Base-by-base conservation (phyloP, 1,139 yeast genomes). In the Diutina ranongensis region DNA sequence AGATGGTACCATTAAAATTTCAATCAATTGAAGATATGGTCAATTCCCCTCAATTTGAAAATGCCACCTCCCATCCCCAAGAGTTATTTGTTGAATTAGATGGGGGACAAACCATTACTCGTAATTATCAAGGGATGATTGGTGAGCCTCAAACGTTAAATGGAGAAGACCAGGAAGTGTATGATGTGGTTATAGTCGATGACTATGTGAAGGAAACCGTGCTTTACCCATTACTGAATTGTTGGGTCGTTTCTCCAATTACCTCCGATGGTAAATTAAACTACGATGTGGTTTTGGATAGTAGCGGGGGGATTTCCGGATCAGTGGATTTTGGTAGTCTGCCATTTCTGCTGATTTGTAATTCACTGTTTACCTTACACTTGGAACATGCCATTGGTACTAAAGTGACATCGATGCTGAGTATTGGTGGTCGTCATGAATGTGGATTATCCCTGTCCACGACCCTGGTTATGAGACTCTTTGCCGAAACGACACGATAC, bases 301-400 rank as follows among this genome's bases (percentile, higher is more conserved):
- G 42, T 16, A 3, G 16, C 19, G 42, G 42, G 2, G 28, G 31
- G 5, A 12, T 25, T 7, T 20, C 33, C 10, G 42, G 32, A 20
- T n/a, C 16, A 18, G 9, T 38, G 28, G 22, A 2, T 4, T n/a
- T 22, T 22, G 21, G 20, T 1, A 2, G 15, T 3, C 19, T 16
- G 2, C 3, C n/a, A 1, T 1, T 38, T 7, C 32, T n/a, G 2
- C n/a, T n/a, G 1, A 4, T 38, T 9, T 38, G 42, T 25, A 25
- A 38, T 12, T 25, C 25, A 27, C 31, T 25, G 42, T 16, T 38
- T 22, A 8, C 32, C 4, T n/a, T 38, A 4, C 42, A 38, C 16
- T 15, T 38, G 9, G 42, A 38, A 25, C 42, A 38, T 18, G 42
- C 42, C n/a, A n/a, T 25, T 4, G 42, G 42, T 4, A 13, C 21